phyloP scores from a whole-genome alignment of 768 basidiomycete species.

The Scleroderma bovista region DNA sequence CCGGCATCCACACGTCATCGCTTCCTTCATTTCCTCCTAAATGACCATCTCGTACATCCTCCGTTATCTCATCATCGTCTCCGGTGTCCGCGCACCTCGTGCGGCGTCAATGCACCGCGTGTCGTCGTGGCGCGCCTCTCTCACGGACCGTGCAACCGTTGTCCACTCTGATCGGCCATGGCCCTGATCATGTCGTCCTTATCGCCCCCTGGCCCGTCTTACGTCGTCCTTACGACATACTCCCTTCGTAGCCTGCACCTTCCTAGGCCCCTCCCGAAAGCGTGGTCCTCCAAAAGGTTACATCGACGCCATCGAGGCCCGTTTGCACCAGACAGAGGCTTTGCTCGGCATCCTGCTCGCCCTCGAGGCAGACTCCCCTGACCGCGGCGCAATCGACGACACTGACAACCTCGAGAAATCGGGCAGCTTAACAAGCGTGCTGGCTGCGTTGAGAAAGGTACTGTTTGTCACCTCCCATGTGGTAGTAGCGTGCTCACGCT shows the following conservation, averaged over 20 bases:
- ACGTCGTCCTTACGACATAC: slow-evolving; percentile 1
- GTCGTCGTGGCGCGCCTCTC: not conserved
- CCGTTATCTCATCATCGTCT: not conserved
- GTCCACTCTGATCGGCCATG: not conserved
- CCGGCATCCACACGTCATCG: not conserved
- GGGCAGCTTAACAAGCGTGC: slow-evolving; percentile 27
- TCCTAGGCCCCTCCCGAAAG: slow-evolving; percentile 73
- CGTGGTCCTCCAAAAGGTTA: slow-evolving; percentile 92
- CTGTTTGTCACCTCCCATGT: no score
- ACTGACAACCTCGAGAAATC: slow-evolving; percentile 5
- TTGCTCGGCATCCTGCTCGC: slow-evolving; percentile 77
- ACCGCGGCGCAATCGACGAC: slow-evolving; percentile 25
- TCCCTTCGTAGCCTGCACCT: slow-evolving; percentile 56
- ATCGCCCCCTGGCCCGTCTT: slow-evolving; percentile 6
- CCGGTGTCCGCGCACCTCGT: not conserved
- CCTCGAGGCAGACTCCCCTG: slow-evolving; percentile 24
- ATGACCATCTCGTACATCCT: no score
- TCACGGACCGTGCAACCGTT: not conserved
- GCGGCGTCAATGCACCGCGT: not conserved
- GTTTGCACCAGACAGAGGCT: slow-evolving; percentile 87
- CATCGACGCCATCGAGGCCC: slow-evolving; percentile 90
- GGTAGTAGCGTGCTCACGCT: no score
- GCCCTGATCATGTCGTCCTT: slow-evolving; percentile 2
- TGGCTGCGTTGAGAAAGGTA: slow-evolving; percentile 50
- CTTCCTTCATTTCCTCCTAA: not conserved